Evolutionary conservation across 2,329 filamentous ascomycete species (phyloP).

Genomic region (Chaetomium sp.): DNA sequence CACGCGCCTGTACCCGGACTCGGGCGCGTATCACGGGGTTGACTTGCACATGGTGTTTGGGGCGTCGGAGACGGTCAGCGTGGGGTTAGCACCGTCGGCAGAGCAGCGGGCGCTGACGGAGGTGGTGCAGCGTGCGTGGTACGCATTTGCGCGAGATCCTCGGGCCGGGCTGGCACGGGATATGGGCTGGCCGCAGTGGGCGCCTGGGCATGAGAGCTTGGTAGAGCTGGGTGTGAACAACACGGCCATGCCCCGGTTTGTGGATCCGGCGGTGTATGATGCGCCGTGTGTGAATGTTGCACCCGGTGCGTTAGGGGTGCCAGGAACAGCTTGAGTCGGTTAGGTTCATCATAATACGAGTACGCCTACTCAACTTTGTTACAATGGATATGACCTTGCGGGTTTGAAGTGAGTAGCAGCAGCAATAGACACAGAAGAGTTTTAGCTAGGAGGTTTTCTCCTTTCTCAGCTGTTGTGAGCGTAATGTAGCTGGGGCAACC

Average conservation of each 20-base stretch:
- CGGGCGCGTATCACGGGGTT: conserved; percentile 43
- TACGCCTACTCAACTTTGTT: not conserved
- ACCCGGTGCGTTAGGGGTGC: no score
- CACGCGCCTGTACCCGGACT: conserved; percentile 37
- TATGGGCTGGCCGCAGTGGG: conserved; percentile 34
- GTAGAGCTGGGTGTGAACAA: conserved; percentile 26
- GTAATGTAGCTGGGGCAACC: no score
- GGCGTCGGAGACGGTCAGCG: conserved; percentile 32
- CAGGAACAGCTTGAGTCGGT: not conserved
- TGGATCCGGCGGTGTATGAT: conserved; percentile 25
- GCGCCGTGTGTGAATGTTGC: conserved; percentile 22
- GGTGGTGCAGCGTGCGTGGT: conserved; percentile 37
- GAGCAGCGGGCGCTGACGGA: conserved; percentile 29
- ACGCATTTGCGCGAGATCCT: conserved; percentile 35
- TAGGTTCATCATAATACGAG: not conserved
- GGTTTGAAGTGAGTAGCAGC: not conserved
- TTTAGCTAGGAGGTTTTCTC: not conserved
- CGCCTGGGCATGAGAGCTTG: conserved; percentile 19
- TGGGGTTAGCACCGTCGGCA: conserved; percentile 28
- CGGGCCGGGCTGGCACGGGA: conserved; percentile 26
- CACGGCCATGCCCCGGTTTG: conserved; percentile 19
- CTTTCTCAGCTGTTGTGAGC: no score
- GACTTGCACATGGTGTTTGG: conserved; percentile 44
- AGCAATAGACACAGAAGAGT: not conserved
- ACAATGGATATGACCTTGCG: not conserved